Evolutionary conservation across 2,329 filamentous ascomycete species (phyloP).

Genomic region (Harringtonia lauricola): DNA sequence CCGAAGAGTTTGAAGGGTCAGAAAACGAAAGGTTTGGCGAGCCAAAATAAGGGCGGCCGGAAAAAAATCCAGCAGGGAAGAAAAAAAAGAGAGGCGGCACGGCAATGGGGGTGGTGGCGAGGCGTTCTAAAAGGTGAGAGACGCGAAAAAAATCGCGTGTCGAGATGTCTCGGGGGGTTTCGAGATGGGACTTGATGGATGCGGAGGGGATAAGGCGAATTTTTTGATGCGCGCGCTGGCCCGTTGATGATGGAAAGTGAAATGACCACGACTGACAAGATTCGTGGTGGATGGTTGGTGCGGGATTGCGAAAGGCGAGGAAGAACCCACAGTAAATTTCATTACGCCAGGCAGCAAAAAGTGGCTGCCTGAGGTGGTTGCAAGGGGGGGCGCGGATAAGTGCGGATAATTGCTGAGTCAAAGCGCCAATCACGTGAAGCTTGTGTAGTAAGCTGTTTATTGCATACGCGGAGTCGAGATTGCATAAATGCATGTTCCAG

Average conservation of each 20-base stretch:
- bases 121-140: constrained; percentile 26
- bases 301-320: constrained; percentile 18
- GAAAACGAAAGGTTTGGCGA: not conserved
- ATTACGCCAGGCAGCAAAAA: constrained; percentile 4
- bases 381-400: not conserved
- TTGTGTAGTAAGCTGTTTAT: no score
- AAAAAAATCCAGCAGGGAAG: not conserved
- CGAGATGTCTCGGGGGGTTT: constrained; percentile 37
- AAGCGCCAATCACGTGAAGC: no score
- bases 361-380: constrained; percentile 4
- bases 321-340: constrained; percentile 8
- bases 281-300: constrained; percentile 35
- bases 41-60: constrained; percentile 1
- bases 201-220: constrained; percentile 46
- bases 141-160: constrained; percentile 41
- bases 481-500: no score
- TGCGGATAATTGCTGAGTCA: not conserved
- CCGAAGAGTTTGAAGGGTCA: not conserved
- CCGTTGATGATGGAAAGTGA: constrained; percentile 35
- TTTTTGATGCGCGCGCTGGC: constrained; percentile 46
- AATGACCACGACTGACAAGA: constrained; percentile 39
- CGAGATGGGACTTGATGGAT: constrained; percentile 48
- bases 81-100: constrained; percentile 11
- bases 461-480: no score
- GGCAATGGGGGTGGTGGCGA: constrained; percentile 24